Evolutionary conservation across 2,329 filamentous ascomycete species (phyloP).

Genomic region (Cladosporium sp.): DNA sequence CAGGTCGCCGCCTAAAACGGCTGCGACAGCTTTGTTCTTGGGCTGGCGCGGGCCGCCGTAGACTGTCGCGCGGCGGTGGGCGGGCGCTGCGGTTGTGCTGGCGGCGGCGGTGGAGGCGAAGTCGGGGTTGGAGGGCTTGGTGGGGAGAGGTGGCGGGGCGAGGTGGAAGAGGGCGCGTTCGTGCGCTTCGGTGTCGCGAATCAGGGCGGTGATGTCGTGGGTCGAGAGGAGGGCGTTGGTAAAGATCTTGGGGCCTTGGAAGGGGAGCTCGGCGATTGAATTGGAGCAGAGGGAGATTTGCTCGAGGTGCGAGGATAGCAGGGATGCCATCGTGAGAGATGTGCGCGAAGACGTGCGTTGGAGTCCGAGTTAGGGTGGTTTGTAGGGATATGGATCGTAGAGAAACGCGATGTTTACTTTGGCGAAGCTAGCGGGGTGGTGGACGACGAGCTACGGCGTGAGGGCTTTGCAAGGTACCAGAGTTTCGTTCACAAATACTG

Average conservation of each 20-base stretch:
- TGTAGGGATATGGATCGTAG: no score
- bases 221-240: constrained; percentile 83
- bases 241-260: constrained; percentile 87
- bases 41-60: constrained; percentile 46
- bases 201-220: constrained; percentile 88
- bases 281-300: constrained; percentile 45
- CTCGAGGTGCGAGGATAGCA: constrained; percentile 44
- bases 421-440: no score
- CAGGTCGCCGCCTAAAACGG: constrained; percentile 80
- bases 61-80: constrained; percentile 43
- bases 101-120: constrained; percentile 15
- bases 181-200: constrained; percentile 90
- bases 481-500: no score
- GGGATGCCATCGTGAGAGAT: constrained; percentile 25
- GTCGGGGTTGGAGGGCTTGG: constrained; percentile 40
- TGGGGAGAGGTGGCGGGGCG: constrained; percentile 56
- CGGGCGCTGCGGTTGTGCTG: background rate
- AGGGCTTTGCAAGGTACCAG: no score
- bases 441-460: no score
- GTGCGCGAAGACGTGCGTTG: background rate
- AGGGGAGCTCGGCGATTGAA: constrained; percentile 49
- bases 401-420: no score
- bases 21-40: constrained; percentile 78
- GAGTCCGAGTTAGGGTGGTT: background rate
- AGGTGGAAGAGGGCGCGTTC: constrained; percentile 93